Conservation (phyloP, 2,329 filamentous ascomycete genomes). For the Botryotinia narcissicola region DNA sequence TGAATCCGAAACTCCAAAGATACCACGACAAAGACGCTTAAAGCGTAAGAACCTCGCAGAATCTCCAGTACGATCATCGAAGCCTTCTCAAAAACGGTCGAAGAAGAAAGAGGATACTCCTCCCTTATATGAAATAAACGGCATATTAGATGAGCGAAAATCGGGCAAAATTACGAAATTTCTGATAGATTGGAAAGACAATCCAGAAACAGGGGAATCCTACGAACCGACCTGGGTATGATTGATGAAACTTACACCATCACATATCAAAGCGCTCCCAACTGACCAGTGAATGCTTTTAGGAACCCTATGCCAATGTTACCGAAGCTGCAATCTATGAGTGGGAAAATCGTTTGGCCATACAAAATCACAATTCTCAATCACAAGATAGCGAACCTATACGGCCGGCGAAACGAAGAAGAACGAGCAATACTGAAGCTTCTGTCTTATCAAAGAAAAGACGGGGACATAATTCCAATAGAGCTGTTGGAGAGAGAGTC, state of each 20-base stretch:
- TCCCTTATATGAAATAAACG: slow-evolving; percentile 17
- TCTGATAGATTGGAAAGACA: slow-evolving; percentile 55
- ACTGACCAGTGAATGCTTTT: not conserved
- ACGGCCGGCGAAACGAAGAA: slow-evolving; percentile 27
- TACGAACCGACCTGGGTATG: slow-evolving; percentile 54
- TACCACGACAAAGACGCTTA: slow-evolving; percentile 5
- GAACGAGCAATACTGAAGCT: not conserved
- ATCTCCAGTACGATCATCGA: not conserved
- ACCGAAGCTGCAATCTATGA: slow-evolving; percentile 13
- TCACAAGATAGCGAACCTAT: slow-evolving; percentile 26
- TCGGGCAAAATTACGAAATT: slow-evolving; percentile 42
- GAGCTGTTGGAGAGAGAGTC: slow-evolving; percentile 22
- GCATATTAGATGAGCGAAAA: slow-evolving; percentile 26
- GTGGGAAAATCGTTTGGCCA: slow-evolving; percentile 16
- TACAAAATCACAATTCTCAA: not conserved
- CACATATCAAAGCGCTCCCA: not conserved
- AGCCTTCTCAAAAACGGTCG: not conserved
- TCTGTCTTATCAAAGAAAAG: slow-evolving; percentile 16
- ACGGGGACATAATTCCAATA: slow-evolving; percentile 18
- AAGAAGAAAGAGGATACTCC: not conserved
- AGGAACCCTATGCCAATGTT: slow-evolving; percentile 33
- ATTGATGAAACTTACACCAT: not conserved
- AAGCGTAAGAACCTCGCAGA: slow-evolving; percentile 8
- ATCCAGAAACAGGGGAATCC: slow-evolving; percentile 47
- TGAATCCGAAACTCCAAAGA: slow-evolving; percentile 2